These are phyloP conservation scores for Sapria himalayana DNA, from an alignment of 345 rosid species.

Conservation along the genomic window DNA sequence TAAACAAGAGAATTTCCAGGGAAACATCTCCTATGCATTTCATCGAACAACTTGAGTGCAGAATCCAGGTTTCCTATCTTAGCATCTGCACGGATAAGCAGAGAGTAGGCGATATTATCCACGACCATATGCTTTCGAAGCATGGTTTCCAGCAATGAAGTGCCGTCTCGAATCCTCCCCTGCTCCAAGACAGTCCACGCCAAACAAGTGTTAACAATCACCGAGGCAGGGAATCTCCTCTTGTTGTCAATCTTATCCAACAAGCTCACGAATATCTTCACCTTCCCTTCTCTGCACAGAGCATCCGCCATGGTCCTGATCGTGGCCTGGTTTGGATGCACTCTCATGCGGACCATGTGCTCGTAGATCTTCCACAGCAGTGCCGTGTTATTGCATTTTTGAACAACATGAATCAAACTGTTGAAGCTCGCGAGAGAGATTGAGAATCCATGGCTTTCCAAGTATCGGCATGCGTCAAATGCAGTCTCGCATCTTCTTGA, in stretches of 20 bases:
- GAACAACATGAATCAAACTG: slow-evolving; percentile 29
- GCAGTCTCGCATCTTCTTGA: slow-evolving; percentile 31
- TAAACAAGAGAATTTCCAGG: slow-evolving; percentile 29
- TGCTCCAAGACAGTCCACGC: slow-evolving; percentile 31
- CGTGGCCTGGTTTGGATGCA: slow-evolving; percentile 31
- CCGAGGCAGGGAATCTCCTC: slow-evolving; percentile 41
- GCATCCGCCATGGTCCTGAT: slow-evolving; percentile 26
- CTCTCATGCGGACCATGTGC: slow-evolving; percentile 26
- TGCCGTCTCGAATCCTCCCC: slow-evolving; percentile 22
- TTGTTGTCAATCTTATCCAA: slow-evolving; percentile 44
- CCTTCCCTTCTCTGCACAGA: slow-evolving; percentile 56
- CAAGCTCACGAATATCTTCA: slow-evolving; percentile 25
- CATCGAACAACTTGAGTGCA: slow-evolving; percentile 31
- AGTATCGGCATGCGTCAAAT: slow-evolving; percentile 29
- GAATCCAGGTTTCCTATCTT: slow-evolving; percentile 24
- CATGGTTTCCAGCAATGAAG: slow-evolving; percentile 43
- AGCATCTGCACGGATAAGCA: slow-evolving; percentile 24
- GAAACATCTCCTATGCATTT: slow-evolving; percentile 62
- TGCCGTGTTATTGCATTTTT: slow-evolving; percentile 26
- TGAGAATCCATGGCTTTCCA: slow-evolving; percentile 30
- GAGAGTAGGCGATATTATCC: slow-evolving; percentile 54
- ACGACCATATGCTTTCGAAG: slow-evolving; percentile 47
- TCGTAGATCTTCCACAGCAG: slow-evolving; percentile 60
- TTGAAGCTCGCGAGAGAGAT: slow-evolving; percentile 32
- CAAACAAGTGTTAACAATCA: slow-evolving; percentile 42